Evolutionary conservation across 2,329 filamentous ascomycete genomes (phyloP).

Genomic region (Sclerotinia trifoliorum): DNA sequence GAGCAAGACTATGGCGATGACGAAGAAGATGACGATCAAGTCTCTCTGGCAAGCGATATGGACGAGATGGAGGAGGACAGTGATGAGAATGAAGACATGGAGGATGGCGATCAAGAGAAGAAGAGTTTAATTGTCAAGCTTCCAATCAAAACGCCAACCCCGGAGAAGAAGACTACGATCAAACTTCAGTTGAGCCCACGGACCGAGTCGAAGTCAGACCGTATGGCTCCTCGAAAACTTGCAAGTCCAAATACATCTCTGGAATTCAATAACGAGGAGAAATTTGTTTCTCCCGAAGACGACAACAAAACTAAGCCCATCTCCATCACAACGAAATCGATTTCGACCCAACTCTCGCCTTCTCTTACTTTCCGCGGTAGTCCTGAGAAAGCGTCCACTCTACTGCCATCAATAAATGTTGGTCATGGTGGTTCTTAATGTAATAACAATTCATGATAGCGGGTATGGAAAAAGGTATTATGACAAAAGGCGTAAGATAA

Average conservation of each 20-base stretch:
- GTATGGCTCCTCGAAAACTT: conserved; percentile 21
- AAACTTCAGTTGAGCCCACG: conserved; percentile 30
- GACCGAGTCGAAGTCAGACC: conserved; percentile 16
- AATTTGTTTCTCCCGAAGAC: conserved; percentile 14
- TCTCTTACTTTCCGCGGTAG: conserved; percentile 59
- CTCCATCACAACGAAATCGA: conserved; percentile 23
- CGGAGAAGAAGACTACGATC: conserved; percentile 36
- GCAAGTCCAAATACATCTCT: conserved; percentile 7
- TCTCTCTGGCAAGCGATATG: conserved; percentile 57
- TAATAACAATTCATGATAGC: conserved; percentile 15
- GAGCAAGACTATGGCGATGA: conserved; percentile 75
- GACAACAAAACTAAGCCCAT: conserved; percentile 24
- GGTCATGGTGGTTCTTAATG: conserved; percentile 26
- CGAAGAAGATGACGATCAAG: conserved; percentile 66
- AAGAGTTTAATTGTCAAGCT: conserved; percentile 74
- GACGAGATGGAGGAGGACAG: conserved; percentile 56
- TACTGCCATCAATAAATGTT: conserved; percentile 34
- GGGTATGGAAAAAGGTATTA: conserved; percentile 11
- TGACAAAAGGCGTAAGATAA: conserved; percentile 12
- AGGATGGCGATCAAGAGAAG: conserved; percentile 54
- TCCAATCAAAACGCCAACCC: conserved; percentile 45
- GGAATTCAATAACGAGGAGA: conserved; percentile 1
- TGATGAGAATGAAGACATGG: conserved; percentile 44
- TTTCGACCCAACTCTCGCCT: conserved; percentile 24
- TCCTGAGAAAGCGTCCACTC: conserved; percentile 53